Base-by-base conservation (phyloP, 805 yeast genomes). In the Suhomyces kilbournensis region DNA sequence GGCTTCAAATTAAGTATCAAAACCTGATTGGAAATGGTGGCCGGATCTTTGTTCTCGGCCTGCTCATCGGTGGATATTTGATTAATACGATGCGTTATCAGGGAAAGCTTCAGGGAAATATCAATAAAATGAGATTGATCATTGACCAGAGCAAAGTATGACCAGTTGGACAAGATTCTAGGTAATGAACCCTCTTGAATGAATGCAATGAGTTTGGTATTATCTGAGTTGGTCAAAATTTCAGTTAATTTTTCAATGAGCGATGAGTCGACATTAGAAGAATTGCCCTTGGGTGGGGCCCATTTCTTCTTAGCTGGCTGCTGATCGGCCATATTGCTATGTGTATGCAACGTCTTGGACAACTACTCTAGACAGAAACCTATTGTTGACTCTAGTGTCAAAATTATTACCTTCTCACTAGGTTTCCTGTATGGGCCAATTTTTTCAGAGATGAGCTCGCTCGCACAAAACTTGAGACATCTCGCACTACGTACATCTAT, bases 121-220 rank as follows among this genome's bases (percentile, higher is more conserved):
- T 68, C 71, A 0, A 81, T 71, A 56, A 84, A 76, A 46, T 75
- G 77, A 2, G 71, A 62, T 60, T 82, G 84, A 53, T 85, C 84
- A 60, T 84, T 76, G 3, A 71, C 64, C 3, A 79, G 68, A n/a
- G 77, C 65, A 56, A 63, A 75, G 54, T 69, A 69, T 5, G 78
- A 67, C 74, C 82, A 78, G 19, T 67, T 59, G 23, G 66, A 67
- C n/a, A 75, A 59, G n/a, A 77, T 49, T 43, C 70, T 68, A 9
- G 60, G 51, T 40, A 75, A 66, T 20, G 57, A 64, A 14, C 63
- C 59, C 39, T 54, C 57, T 6, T 59, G 68, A 47, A 75, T 64
- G 56, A 75, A 69, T 30, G 54, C 46, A 38, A 55, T 51, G 15
- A 77, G 47, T 17, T 47, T 51, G 6, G 14, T 60, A 56, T 19